These are phyloP conservation scores for Alternaria sp. DNA, from an alignment of 2,329 filamentous ascomycete species.

Conservation along the genomic window DNA sequence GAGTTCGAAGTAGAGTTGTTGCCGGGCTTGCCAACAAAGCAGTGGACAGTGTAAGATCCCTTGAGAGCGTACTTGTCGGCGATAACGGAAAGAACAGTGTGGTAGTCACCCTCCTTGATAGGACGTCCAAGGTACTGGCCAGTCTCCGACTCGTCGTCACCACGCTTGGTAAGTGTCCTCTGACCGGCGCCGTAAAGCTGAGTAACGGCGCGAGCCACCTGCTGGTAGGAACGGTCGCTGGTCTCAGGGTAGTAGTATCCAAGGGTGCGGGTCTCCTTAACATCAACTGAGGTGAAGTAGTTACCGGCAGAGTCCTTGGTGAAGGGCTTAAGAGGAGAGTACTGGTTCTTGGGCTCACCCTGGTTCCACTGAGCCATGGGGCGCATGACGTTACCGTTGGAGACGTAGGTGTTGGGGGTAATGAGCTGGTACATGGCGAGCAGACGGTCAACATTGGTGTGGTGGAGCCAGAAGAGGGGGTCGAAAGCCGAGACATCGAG, in stretches of 20 bases:
- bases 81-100: slow-evolving; percentile 44
- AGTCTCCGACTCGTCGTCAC: slow-evolving; percentile 13
- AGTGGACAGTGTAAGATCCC: slow-evolving; percentile 50
- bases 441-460: slow-evolving; percentile 51
- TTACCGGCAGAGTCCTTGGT: slow-evolving; percentile 49
- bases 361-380: slow-evolving; percentile 54
- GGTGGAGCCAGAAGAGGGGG: slow-evolving; percentile 64
- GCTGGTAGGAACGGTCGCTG: slow-evolving; percentile 27
- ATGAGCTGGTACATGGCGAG: slow-evolving; percentile 83
- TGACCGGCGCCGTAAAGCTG: slow-evolving; percentile 53
- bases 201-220: slow-evolving; percentile 40
- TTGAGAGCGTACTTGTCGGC: slow-evolving; percentile 47
- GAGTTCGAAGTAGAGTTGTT: slow-evolving; percentile 37
- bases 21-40: slow-evolving; percentile 45
- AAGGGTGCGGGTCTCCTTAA: slow-evolving; percentile 54
- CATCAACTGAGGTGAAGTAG: slow-evolving; percentile 56
- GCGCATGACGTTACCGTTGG: slow-evolving; percentile 51
- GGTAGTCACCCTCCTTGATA: slow-evolving; percentile 47
- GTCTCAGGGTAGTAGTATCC: slow-evolving; percentile 52
- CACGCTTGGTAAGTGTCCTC: slow-evolving; percentile 42
- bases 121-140: slow-evolving; percentile 45
- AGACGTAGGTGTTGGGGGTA: slow-evolving; percentile 74
- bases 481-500: slow-evolving; percentile 80
- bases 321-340: slow-evolving; percentile 57
- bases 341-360: slow-evolving; percentile 59